Percentiles rank a stretch among this genome's conserved stretches.
Conservation (phyloP, 257 asterid genomes). For the Capsicum chinense region DNA sequence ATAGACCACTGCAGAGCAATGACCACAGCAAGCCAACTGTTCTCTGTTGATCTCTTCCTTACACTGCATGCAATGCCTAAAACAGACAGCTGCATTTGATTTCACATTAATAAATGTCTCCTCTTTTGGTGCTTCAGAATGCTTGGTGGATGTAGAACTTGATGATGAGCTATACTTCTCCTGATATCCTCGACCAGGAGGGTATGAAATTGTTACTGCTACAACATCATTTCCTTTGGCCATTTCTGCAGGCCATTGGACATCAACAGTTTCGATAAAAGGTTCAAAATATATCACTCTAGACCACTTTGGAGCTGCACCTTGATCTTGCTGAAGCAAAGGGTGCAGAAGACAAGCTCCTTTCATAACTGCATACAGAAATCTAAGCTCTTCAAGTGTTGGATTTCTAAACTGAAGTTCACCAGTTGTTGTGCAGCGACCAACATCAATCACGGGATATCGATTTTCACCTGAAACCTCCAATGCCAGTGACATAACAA, state of each 20-base stretch:
- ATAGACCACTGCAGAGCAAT: slow-evolving; percentile 41
- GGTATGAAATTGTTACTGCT: slow-evolving; percentile 60
- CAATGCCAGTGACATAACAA: slow-evolving; percentile 46
- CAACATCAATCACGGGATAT: slow-evolving; percentile 56
- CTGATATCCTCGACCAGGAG: slow-evolving; percentile 44
- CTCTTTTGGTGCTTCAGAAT: slow-evolving; percentile 31
- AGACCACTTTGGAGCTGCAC: slow-evolving; percentile 47
- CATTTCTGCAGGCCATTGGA: slow-evolving; percentile 57
- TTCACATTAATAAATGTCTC: slow-evolving; percentile 35
- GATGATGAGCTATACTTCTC: slow-evolving; percentile 34
- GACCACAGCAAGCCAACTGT: slow-evolving; percentile 37
- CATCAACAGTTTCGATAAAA: slow-evolving; percentile 63
- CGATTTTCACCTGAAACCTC: slow-evolving; percentile 58
- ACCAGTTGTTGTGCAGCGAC: slow-evolving; percentile 43
- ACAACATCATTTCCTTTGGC: slow-evolving; percentile 49
- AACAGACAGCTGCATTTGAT: slow-evolving; percentile 6
- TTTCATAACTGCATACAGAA: slow-evolving; percentile 45
- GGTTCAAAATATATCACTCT: slow-evolving; percentile 43
- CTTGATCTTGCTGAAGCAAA: slow-evolving; percentile 49
- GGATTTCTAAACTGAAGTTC: slow-evolving; percentile 60
- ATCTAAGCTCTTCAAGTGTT: slow-evolving; percentile 58
- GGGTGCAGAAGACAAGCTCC: slow-evolving; percentile 56
- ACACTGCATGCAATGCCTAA: slow-evolving; percentile 38
- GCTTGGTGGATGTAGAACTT: slow-evolving; percentile 35
- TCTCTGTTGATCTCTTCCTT: slow-evolving; percentile 38